A percentile compares a stretch with the other conserved stretches of the same genome.
Conservation (phyloP, 2,329 filamentous ascomycete genomes). For the Dissoconium aciculare region DNA sequence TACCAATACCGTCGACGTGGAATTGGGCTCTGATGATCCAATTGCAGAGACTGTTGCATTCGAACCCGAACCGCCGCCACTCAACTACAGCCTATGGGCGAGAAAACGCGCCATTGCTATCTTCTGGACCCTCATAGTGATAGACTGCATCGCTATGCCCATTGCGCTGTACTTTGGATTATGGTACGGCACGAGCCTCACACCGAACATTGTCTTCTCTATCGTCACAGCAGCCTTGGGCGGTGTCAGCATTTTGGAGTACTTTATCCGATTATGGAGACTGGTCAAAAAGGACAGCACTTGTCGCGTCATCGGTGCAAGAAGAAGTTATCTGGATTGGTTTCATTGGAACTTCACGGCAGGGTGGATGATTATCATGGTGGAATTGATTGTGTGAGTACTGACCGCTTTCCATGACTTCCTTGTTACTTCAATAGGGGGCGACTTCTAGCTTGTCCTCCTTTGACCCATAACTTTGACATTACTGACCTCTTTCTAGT, state of each 20-base stretch:
- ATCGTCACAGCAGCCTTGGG: slow-evolving; percentile 40
- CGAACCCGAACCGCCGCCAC: slow-evolving; percentile 32
- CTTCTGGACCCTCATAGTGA: slow-evolving; percentile 45
- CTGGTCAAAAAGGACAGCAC: slow-evolving; percentile 38
- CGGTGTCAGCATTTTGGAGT: slow-evolving; percentile 40
- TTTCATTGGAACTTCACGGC: slow-evolving; percentile 44
- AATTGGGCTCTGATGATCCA: too few species aligned
- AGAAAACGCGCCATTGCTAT: slow-evolving; percentile 41
- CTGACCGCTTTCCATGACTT: too few species aligned
- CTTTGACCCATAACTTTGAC: too few species aligned
- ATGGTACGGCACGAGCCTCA: slow-evolving; percentile 41
- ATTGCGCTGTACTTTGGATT: slow-evolving; percentile 46
- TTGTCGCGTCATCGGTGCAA: slow-evolving; percentile 37
- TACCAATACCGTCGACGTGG: too few species aligned
- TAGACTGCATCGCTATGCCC: slow-evolving; percentile 45
- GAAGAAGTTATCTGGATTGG: slow-evolving; percentile 36
- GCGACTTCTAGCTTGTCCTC: too few species aligned
- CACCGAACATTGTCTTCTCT: slow-evolving; percentile 37
- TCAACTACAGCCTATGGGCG: slow-evolving; percentile 41
- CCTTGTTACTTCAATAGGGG: too few species aligned
- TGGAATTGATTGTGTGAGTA: slow-evolving; percentile 38
- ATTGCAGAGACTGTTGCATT: slow-evolving; percentile 9
- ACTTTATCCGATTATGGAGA: slow-evolving; percentile 34
- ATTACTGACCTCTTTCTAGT: slow-evolving; percentile 17
- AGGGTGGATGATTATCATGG: slow-evolving; percentile 42